phyloP scores from a whole-genome alignment of 306 rosid genomes.

The Gynostemma pentaphyllum region DNA sequence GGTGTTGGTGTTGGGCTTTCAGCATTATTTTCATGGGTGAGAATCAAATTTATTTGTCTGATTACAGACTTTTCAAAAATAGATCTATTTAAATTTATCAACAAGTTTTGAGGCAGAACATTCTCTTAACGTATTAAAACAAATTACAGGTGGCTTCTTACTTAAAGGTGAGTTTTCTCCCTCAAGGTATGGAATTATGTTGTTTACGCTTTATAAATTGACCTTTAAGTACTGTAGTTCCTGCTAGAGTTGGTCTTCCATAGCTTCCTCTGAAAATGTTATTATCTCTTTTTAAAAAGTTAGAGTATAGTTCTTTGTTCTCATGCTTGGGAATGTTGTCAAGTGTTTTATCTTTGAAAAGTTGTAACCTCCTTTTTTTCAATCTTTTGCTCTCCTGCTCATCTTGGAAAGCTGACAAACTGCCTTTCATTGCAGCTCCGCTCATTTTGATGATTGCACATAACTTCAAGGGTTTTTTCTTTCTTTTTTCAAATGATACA shows the following conservation, averaged over 20 bases:
- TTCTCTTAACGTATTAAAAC: slow-evolving; percentile 25
- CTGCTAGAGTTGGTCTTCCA: neutral
- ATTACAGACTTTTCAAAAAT: neutral
- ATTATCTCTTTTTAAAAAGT: neutral
- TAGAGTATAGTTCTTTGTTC: neutral
- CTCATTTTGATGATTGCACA: neutral
- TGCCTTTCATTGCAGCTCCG: neutral
- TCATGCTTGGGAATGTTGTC: neutral
- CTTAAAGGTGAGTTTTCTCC: slow-evolving; percentile 62
- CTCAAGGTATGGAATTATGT: slow-evolving; percentile 18
- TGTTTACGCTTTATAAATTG: slow-evolving; percentile 2
- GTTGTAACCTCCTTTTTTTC: neutral
- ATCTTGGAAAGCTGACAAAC: neutral
- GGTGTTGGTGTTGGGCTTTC: slow-evolving; percentile 95
- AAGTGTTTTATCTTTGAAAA: neutral
- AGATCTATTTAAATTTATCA: neutral
- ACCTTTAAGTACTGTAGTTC: neutral
- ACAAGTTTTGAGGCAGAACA: neutral
- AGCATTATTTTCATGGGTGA: slow-evolving; percentile 81
- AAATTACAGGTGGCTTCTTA: slow-evolving; percentile 58
- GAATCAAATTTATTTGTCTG: slow-evolving; percentile 19
- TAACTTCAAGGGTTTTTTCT: neutral
- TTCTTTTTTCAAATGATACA: neutral
- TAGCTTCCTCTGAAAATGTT: neutral
- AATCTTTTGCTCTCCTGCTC: neutral